Percentiles rank a stretch among this genome's conserved stretches.
phyloP scores from a whole-genome alignment of 2,329 filamentous ascomycete genomes.

The Coniochaeta sp. region DNA sequence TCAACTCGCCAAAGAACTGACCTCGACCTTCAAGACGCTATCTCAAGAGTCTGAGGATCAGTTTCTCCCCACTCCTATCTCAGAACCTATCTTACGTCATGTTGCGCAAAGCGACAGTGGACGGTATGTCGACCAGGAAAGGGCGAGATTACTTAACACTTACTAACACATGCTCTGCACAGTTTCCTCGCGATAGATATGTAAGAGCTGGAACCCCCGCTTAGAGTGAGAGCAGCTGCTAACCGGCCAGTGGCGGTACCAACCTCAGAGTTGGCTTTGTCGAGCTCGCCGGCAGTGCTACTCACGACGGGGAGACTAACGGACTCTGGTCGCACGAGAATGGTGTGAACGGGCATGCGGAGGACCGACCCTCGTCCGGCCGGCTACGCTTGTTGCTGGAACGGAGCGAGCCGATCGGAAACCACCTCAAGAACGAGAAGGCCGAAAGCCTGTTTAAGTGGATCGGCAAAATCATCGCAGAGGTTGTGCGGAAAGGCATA shows the following conservation, averaged over 20 bases:
- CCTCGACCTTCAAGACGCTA: constrained; percentile 37
- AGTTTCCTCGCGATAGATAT: constrained; percentile 59
- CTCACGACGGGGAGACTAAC: constrained; percentile 10
- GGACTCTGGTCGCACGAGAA: constrained; percentile 12
- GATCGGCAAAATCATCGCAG: constrained; percentile 71
- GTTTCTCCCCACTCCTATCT: constrained; percentile 55
- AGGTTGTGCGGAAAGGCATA: constrained; percentile 57
- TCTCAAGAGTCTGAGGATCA: constrained; percentile 45
- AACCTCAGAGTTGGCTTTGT: constrained; percentile 63
- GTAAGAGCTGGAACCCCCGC: constrained; percentile 32
- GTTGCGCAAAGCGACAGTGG: constrained; percentile 30
- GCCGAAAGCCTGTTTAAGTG: constrained; percentile 70
- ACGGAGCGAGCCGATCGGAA: constrained; percentile 65
- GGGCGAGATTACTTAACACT: neutral
- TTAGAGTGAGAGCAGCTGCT: constrained; percentile 18
- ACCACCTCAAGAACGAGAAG: constrained; percentile 66
- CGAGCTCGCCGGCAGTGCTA: constrained; percentile 40
- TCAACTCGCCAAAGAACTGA: constrained; percentile 38
- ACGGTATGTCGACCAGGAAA: constrained; percentile 31
- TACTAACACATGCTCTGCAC: constrained; percentile 3
- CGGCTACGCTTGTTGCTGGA: constrained; percentile 53
- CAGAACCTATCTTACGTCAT: constrained; percentile 48
- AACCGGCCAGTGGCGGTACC: constrained; percentile 49
- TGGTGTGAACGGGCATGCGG: constrained; percentile 8
- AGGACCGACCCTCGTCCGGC: constrained; percentile 9